These are phyloP conservation scores for Medicago lupulina DNA, from an alignment of 306 rosid genomes.

Conservation along the genomic window DNA sequence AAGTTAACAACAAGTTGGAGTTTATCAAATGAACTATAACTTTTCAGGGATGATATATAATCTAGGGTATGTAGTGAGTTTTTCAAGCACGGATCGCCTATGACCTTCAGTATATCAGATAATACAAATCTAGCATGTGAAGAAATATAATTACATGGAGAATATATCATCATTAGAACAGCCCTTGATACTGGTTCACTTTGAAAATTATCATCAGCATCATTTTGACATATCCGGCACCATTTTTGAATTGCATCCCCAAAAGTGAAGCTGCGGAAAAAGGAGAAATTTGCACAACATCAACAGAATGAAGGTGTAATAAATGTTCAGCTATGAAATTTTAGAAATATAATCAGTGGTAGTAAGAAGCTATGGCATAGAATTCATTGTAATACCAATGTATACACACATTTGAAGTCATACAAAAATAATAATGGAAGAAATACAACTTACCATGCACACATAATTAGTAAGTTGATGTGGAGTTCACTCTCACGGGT, in stretches of 20 bases:
- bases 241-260: slow-evolving; percentile 56
- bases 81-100: slow-evolving; percentile 53
- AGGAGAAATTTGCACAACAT: slow-evolving; percentile 32
- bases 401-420: slow-evolving; percentile 13
- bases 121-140: slow-evolving; percentile 62
- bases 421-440: slow-evolving; percentile 30
- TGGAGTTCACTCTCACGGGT: slow-evolving; percentile 47
- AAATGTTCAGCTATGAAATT: slow-evolving; percentile 18
- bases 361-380: slow-evolving; percentile 30
- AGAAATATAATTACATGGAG: slow-evolving; percentile 78
- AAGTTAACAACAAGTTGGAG: slow-evolving; percentile 59
- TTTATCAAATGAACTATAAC: slow-evolving; percentile 56
- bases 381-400: slow-evolving; percentile 18
- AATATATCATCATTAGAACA: slow-evolving; percentile 81
- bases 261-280: slow-evolving; percentile 63
- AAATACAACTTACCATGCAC: slow-evolving; percentile 72
- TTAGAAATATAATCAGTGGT: slow-evolving; percentile 33
- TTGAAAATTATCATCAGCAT: slow-evolving; percentile 59
- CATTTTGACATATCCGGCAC: slow-evolving; percentile 58
- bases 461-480: slow-evolving; percentile 62
- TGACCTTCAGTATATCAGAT: slow-evolving; percentile 51
- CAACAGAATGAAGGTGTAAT: slow-evolving; percentile 27
- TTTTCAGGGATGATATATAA: slow-evolving; percentile 51
- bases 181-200: slow-evolving; percentile 71
- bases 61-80: slow-evolving; percentile 51